Base-by-base conservation (phyloP, 805 yeast species). In the Clavispora asparagi region DNA sequence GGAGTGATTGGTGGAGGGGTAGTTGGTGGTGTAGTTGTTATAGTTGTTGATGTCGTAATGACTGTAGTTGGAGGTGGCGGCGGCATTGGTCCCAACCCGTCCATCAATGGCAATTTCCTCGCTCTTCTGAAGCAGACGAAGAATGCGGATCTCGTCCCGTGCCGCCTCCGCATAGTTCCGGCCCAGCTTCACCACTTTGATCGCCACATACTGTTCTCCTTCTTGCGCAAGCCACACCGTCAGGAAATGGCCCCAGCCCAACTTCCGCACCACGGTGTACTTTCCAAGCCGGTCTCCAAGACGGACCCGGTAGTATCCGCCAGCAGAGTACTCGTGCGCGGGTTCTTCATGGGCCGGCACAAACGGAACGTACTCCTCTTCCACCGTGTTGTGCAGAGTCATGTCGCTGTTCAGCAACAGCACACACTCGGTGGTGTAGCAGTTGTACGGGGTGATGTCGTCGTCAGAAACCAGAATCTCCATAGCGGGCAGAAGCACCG, bases 191-290 rank as follows among this genome's bases (percentile, higher is more conserved):
- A 94, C 97, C 55, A 94, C 85, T 64, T 94, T 94, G 77, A 94
- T 78, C 1, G 99, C 99, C 19, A 94, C 98, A 61, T 87, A 49
- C 69, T 76, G 5, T 97, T 91, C 19, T 88, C 97, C 1, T 96
- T 51, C 47, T 16, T 26, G 39, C 16, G 54, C 49, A 31, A 56
- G 55, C 59, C 59, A 56, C 26, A 56, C 59, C 25, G 59, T 94
- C 26, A 95, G 85, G 62, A 94, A 94, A 67, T 94, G 97, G 31
- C 99, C 99, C 99, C 99, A 94, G 0, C 99, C 99, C 4, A 94
- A 72, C 62, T 94, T 94, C 50, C 98, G 79, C 28, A 87, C 91
- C 41, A 94, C 67, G 1, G 83, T 74, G 63, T 94, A 94, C 48
- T 87, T 79, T 16, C 81, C 81, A 65, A 85, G 92, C 19, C 67